Evolutionary conservation across 2,329 filamentous ascomycete species (phyloP).

Genomic region (Pseudocercospora musae): DNA sequence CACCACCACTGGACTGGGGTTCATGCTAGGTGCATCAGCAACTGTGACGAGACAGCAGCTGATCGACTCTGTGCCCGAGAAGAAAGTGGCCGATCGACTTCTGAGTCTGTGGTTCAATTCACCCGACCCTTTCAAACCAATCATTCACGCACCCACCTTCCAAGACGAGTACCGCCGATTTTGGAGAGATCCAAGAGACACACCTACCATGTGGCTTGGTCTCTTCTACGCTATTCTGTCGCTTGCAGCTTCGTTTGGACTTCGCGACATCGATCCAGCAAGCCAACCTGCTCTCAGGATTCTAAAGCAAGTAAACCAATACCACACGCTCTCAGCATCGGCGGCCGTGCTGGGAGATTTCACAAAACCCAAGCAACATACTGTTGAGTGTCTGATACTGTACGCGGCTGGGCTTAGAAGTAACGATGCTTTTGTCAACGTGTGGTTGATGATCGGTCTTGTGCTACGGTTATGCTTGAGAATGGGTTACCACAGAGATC

Average conservation of each 20-base stretch:
- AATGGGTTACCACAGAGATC: constrained; percentile 49
- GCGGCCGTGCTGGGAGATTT: constrained; percentile 39
- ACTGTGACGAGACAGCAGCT: constrained; percentile 32
- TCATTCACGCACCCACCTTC: constrained; percentile 59
- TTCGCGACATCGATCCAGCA: constrained; percentile 27
- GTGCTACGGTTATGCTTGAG: constrained; percentile 40
- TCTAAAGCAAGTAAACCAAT: constrained; percentile 26
- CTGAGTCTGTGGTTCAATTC: constrained; percentile 37
- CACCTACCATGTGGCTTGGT: constrained; percentile 47
- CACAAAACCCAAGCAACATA: constrained; percentile 44
- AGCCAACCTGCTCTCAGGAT: constrained; percentile 20
- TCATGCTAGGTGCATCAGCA: constrained; percentile 26
- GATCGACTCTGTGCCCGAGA: constrained; percentile 34
- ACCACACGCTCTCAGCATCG: constrained; percentile 32
- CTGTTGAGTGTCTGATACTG: constrained; percentile 41
- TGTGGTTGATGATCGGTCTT: constrained; percentile 44
- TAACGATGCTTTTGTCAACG: constrained; percentile 33
- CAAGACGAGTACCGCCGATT: constrained; percentile 45
- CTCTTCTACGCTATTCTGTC: constrained; percentile 48
- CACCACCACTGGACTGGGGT: constrained; percentile 22
- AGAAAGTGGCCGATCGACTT: constrained; percentile 31
- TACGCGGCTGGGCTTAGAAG: constrained; percentile 33
- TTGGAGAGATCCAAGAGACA: constrained; percentile 40
- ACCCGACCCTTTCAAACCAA: constrained; percentile 39
- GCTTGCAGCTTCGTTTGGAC: constrained; percentile 36